phyloP scores from a whole-genome alignment of 805 yeast species.

The Kazachstania taianensis region DNA sequence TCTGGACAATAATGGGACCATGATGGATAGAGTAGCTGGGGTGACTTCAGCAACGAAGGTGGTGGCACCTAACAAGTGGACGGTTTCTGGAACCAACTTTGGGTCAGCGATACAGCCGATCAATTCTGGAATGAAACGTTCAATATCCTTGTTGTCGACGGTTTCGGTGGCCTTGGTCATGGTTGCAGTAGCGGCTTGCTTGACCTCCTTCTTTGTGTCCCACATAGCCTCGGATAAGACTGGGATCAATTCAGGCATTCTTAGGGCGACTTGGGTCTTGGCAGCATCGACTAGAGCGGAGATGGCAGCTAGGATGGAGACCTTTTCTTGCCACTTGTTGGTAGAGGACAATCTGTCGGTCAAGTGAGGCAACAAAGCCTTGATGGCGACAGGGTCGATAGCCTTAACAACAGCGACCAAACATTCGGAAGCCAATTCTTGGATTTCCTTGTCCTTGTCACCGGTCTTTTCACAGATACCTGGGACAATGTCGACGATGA shows the following conservation, averaged over 20 bases:
- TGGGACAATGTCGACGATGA: conserved; percentile 66
- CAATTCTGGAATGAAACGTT: conserved; percentile 96
- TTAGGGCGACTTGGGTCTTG: conserved; percentile 89
- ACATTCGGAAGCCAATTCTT: conserved; percentile 66
- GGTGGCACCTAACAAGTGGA: conserved; percentile 97
- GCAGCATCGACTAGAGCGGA: conserved; percentile 87
- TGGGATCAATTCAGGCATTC: conserved; percentile 99
- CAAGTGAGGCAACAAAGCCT: conserved; percentile 77
- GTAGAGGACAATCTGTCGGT: conserved; percentile 56
- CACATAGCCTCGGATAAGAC: conserved; percentile 98
- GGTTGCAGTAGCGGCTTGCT: conserved; percentile 91
- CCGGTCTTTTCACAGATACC: conserved; percentile 71
- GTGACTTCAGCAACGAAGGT: conserved; percentile 99
- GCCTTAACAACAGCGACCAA: conserved; percentile 68
- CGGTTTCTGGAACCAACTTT: conserved; percentile 96
- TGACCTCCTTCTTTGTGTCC: conserved; percentile 99
- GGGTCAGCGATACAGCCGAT: conserved; percentile 96
- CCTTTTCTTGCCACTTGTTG: conserved; percentile 98
- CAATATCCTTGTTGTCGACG: conserved; percentile 99
- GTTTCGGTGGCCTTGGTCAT: conserved; percentile 95
- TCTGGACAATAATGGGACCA: conserved; percentile 98
- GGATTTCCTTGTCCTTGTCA: conserved; percentile 76
- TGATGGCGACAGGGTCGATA: conserved; percentile 87
- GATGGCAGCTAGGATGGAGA: conserved; percentile 76
- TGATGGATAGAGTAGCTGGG: conserved; percentile 97